Conservation (phyloP, 225 moss, liverwort and hornwort genomes). For the Polytrichum commune region DNA sequence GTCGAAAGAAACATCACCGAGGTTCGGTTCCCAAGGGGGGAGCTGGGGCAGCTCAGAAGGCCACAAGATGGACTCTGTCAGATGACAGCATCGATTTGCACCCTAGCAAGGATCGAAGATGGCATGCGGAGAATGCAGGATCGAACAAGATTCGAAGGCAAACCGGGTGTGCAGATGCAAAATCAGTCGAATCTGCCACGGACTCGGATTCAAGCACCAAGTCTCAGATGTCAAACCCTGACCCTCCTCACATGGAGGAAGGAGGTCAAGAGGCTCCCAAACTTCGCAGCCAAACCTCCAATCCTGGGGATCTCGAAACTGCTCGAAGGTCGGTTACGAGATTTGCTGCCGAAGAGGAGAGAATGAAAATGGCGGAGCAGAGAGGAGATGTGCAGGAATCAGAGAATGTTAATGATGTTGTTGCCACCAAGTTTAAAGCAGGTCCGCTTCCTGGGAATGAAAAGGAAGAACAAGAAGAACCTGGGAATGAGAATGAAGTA, state of each 20-base stretch:
- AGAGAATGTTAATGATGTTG: neutral
- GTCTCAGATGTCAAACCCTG: no score
- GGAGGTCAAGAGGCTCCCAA: no score
- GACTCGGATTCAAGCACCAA: no score
- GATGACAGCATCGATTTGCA: conserved; percentile 14
- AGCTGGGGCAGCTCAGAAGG: no score
- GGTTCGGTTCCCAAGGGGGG: no score
- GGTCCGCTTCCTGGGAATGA: neutral
- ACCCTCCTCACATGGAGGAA: no score
- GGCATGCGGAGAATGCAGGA: conserved; percentile 1
- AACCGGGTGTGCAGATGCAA: neutral
- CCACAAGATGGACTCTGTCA: conserved; percentile 13
- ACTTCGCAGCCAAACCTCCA: neutral
- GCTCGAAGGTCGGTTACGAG: neutral
- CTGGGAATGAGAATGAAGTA: neutral
- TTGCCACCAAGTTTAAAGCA: no score
- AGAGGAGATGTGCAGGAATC: neutral
- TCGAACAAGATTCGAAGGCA: neutral
- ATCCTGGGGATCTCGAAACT: neutral
- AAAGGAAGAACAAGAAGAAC: neutral
- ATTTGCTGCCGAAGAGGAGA: conserved; percentile 4
- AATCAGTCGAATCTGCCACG: neutral
- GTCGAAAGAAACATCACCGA: neutral
- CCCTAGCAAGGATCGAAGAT: conserved; percentile 8
- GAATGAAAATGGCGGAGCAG: neutral